Evolutionary conservation across 192 early-diverging fungal species (phyloP), one percentile per base, ranked within the genome.

Genomic region (Geranomyces michiganensis): DNA sequence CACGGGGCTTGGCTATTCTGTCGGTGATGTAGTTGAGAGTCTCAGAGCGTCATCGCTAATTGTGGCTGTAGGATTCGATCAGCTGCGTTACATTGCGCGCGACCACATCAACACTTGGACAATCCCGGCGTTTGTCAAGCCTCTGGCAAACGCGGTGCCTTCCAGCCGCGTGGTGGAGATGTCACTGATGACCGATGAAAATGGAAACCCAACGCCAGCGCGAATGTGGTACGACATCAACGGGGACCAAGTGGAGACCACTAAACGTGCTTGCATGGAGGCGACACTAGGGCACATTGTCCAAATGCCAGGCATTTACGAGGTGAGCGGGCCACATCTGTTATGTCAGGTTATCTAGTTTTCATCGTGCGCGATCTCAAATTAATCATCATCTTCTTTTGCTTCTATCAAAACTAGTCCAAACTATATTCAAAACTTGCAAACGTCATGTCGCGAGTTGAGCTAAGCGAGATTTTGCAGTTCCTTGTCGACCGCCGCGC

Each of bases 151-250:
- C 36, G 36, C 36, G 36, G 36, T 3, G 3, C 36, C 36, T 10
- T 41, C 36, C 36, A 41, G 36, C 36, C 5, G 36, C 36, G 36
- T 41, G 36, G 36, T 41, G 3, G 36, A 41, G 10, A 41, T 41
- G 36, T 41, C 36, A 10, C 36, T 41, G 36, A 41, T 41, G 10
- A 3, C 10, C 5, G 36, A 41, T 10, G 36, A 41, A 10, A 41
- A 41, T 10, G 36, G 36, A 41, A 41, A 41, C 41, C 56, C 55
- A 27, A 62, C 41, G 29, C 71, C 75, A 0, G 67, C 77, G 36
- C 43, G 76, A 4, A 33, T 81, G 56, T 81, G 80, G 80, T 78
- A 73, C 55, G 80, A 78, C 56, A 78, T 78, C 43, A 7, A 76
- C 27, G 80, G 80, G 1, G 46, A 76, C 22, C 3, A 56, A 41